Evolutionary conservation across 108 stramenopile species (phyloP), one percentile per base, ranked within the genome.

Genomic region (Skeletonema potamos): DNA sequence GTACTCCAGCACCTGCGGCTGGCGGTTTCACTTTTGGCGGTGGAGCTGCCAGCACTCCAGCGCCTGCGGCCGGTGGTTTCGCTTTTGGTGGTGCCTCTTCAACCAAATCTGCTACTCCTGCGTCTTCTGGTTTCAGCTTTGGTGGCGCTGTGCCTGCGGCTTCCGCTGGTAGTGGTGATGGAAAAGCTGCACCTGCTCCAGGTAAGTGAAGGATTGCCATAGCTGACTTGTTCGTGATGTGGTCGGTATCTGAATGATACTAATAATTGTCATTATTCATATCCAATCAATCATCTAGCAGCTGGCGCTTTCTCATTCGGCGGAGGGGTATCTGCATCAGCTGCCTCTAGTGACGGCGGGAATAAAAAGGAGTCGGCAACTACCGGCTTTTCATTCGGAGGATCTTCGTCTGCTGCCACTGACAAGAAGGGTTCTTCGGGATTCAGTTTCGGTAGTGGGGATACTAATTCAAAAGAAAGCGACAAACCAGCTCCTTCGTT

Each of bases 51-150:
- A 51, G 48, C 1, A 37, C 70, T 20, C 29, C 58, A 32, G 62
- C 39, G 6, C 27, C 73, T 27, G 36, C 71, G 13, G 51, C 71
- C 2, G 27, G 24, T 69, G 58, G 34, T 20, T 33, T 33, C 18
- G 70, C 70, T 54, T 62, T 63, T 46, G 59, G 27, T 46, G 60
- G 61, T 3, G 66, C 77, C 8, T 15, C 81, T 1, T 27, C 76
- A 3, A 37, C 17, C 33, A 58, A 34, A 27, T 22, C 65, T 17
- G 51, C 29, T 11, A 54, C 34, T 7, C 30, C 32, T 9, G 70
- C 66, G 3, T 65, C 65, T 5, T 30, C 62, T 54, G 64, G 73
- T 1, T 84, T 77, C 54, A 65, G 68, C 22, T 81, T 81, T 61
- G 81, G 81, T 27, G 27, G 58, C 15, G 34, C 64, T 26, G 22